Conservation (phyloP, 1,139 yeast genomes). For the Debaryomycetaceae sp. region DNA sequence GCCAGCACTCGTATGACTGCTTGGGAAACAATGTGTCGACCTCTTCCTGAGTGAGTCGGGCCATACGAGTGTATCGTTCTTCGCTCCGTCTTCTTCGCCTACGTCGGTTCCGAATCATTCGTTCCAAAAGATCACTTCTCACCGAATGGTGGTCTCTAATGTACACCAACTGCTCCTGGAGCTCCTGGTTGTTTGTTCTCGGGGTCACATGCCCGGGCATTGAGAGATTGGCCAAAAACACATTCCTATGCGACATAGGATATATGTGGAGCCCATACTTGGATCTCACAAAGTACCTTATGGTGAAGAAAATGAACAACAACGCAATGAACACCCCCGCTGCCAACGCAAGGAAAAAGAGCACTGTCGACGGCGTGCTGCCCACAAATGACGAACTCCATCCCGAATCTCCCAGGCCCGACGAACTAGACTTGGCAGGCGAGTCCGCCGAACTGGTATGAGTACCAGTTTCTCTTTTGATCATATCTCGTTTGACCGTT, state of each 20-base stretch:
- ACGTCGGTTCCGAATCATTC: constrained; percentile 15
- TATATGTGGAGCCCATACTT: constrained; percentile 53
- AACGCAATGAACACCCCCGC: constrained; percentile 59
- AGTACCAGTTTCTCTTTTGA: too few relatives aligned
- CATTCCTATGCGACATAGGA: constrained; percentile 28
- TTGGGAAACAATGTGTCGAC: constrained; percentile 66
- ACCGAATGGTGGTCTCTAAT: constrained; percentile 30
- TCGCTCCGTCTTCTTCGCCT: constrained; percentile 35
- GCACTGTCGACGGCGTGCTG: constrained; percentile 54
- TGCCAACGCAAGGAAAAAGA: constrained; percentile 60
- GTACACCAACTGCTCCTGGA: constrained; percentile 35
- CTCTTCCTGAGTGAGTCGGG: constrained; percentile 55
- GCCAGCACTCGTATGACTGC: constrained; percentile 60
- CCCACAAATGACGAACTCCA: constrained; percentile 30
- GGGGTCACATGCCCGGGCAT: neutral
- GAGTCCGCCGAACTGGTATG: neutral
- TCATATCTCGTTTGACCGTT: too few relatives aligned
- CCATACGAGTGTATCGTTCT: constrained; percentile 44
- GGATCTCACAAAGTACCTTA: constrained; percentile 56
- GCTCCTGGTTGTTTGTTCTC: constrained; percentile 21
- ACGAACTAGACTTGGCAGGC: neutral
- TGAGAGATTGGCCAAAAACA: constrained; percentile 7
- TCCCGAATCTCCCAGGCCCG: constrained; percentile 2
- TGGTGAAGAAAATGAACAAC: constrained; percentile 55
- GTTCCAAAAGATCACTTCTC: constrained; percentile 29